Percentiles rank a stretch among this genome's conserved stretches.
Evolutionary conservation across 495 filamentous ascomycete species (phyloP).

Genomic region (Aspergillus bridgeri): DNA sequence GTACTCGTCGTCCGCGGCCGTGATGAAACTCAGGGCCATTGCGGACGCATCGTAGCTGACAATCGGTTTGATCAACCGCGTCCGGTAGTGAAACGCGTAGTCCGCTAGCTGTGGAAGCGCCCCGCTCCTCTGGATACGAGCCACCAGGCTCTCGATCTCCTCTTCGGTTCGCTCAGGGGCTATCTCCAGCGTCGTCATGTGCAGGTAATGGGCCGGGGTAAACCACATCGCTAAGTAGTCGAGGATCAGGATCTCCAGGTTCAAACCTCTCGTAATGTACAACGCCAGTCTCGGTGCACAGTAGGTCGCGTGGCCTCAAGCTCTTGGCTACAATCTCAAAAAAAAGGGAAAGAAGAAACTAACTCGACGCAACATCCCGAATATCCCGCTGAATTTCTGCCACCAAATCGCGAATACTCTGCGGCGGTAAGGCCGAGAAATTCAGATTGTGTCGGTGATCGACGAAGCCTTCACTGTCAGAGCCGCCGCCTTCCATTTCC

Average conservation of each 20-base stretch:
- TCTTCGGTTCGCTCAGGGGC: slow-evolving; percentile 61
- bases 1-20: slow-evolving; percentile 66
- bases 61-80: slow-evolving; percentile 75
- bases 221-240: slow-evolving; percentile 64
- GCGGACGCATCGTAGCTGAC: slow-evolving; percentile 82
- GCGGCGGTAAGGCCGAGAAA: slow-evolving; percentile 82
- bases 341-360: slow-evolving; percentile 18
- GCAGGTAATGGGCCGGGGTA: slow-evolving; percentile 71
- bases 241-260: background rate
- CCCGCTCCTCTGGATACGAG: slow-evolving; percentile 46
- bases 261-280: background rate
- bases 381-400: slow-evolving; percentile 65
- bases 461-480: slow-evolving; percentile 54
- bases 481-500: slow-evolving; percentile 39
- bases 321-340: too few relatives aligned
- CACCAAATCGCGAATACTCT: slow-evolving; percentile 62
- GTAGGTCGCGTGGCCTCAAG: background rate
- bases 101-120: slow-evolving; percentile 53
- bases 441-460: slow-evolving; percentile 79
- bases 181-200: slow-evolving; percentile 84
- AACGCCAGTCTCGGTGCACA: background rate
- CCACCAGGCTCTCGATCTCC: slow-evolving; percentile 59
- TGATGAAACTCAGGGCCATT: slow-evolving; percentile 80
- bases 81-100: slow-evolving; percentile 58
- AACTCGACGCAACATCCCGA: slow-evolving; percentile 60